These are phyloP conservation scores for Ailanthus altissimus DNA, from an alignment of 345 rosid species.

Conservation along the genomic window DNA sequence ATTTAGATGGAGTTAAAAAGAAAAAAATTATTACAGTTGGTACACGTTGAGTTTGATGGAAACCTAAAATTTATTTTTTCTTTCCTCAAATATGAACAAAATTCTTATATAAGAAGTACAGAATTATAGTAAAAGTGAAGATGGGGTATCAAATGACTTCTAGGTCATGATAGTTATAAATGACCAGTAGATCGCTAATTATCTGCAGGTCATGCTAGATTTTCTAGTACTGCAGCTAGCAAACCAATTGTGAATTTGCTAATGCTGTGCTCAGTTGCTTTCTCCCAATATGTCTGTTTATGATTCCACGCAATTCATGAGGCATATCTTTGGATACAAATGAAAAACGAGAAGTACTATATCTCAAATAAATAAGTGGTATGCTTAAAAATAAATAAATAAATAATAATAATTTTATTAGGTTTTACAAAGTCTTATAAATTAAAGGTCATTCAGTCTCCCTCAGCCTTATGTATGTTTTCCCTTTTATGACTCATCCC, in stretches of 20 bases:
- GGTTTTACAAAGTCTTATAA: conserved; percentile 2
- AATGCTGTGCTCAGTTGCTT: background rate
- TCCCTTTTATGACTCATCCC: no score
- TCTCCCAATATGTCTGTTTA: background rate
- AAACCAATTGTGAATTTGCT: background rate
- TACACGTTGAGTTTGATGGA: background rate
- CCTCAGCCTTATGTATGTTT: background rate
- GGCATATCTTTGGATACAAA: background rate
- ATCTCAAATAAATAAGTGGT: no score
- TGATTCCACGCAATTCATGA: background rate
- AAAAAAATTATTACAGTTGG: no score
- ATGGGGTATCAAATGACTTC: background rate
- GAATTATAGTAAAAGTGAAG: no score
- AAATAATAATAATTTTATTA: background rate
- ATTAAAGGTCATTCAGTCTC: conserved; percentile 3
- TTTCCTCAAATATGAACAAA: no score
- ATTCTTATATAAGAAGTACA: no score
- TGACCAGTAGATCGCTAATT: background rate
- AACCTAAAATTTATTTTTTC: no score
- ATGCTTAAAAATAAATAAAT: no score
- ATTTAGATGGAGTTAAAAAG: background rate
- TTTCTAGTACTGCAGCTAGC: background rate
- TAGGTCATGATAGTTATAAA: background rate
- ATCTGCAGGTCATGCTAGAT: background rate
- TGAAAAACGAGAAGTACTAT: background rate